Conservation (phyloP, 169 alveolate species). For the Amoebophrya sp. region DNA sequence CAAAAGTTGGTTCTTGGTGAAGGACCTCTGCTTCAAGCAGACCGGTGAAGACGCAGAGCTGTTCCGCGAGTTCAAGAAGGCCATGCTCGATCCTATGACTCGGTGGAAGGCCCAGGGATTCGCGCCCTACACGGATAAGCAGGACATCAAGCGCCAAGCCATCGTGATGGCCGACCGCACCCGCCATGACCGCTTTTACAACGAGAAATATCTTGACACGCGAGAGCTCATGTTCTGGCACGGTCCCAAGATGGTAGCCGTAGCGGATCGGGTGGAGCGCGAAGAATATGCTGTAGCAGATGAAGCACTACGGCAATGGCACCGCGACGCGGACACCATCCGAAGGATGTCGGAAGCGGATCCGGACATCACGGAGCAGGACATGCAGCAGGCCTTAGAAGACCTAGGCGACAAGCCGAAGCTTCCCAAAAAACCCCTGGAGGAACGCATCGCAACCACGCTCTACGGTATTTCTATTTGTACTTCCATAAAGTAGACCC, state of each 20-base stretch:
- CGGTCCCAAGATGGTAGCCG: not conserved
- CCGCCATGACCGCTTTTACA: not conserved
- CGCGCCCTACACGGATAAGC: not conserved
- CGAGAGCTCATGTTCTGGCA: slow-evolving; percentile 20
- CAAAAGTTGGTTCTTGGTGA: not conserved
- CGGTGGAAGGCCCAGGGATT: not conserved
- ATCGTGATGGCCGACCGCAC: not conserved
- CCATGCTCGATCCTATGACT: not conserved
- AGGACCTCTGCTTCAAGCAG: not conserved
- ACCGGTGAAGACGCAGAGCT: not conserved
- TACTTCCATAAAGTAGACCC: no score
- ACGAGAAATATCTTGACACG: not conserved
- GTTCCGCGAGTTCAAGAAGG: not conserved
- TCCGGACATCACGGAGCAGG: not conserved
- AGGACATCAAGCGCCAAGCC: not conserved
- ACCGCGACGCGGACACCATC: no score
- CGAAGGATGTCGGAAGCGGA: no score
- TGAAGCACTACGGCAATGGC: not conserved
- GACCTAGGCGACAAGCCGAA: no score
- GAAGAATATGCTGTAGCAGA: not conserved
- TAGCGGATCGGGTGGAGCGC: not conserved
- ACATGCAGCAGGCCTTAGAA: not conserved
- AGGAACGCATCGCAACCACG: not conserved
- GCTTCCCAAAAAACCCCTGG: not conserved
- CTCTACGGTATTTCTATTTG: no score